Base-by-base conservation (phyloP, 768 basidiomycete genomes). In the Boletus rufocinnamomeus region DNA sequence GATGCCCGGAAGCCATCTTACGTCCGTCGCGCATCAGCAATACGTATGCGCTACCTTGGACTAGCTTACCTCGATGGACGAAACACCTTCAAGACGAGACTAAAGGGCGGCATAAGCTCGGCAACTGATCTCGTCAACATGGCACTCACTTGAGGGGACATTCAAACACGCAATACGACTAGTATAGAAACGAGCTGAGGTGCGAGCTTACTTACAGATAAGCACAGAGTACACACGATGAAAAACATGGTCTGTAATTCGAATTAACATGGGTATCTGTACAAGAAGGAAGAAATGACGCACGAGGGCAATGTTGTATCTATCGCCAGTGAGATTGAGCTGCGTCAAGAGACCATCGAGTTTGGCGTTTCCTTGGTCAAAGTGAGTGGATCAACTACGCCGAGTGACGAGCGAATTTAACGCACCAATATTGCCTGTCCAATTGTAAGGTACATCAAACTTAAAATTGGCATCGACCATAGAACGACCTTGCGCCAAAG, bases 241-340 rank as follows among this genome's bases (percentile, higher is more conserved):
- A 88, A 89, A 64, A 81, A 89, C 82, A 86, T 84, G 0, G 85
- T 87, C 86, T 88, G 52, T 85, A 8, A 88, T 2, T 34, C 17
- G 6, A 21, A 30, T 61, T 2, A 49, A 38, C 28, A 21, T 9
- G 25, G 1, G 2, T 6, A 4, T 55, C 21, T 34, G 10, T 19
- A 23, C 27, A 27, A 17, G 14, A 25, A 34, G 4, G 11, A 30
- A n/a, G 6, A 48, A 23, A 7, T 6, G 17, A 48, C 77, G 17
- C 47, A 88, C 87, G 67, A 89, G 68, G 0, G 86, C 85, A 40
- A 87, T 82, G 59, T 88, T 88, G 61, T 86, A 91, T 62, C 81
- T 73, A 64, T 84, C 79, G 10, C 84, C 82, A 0, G 75, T 79
- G 43, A 90, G 76, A 37, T 81, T n/a, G 3, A 91, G 76, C 63